Conservation (phyloP, 2,329 filamentous ascomycete genomes). For the Aspergillus persii region DNA sequence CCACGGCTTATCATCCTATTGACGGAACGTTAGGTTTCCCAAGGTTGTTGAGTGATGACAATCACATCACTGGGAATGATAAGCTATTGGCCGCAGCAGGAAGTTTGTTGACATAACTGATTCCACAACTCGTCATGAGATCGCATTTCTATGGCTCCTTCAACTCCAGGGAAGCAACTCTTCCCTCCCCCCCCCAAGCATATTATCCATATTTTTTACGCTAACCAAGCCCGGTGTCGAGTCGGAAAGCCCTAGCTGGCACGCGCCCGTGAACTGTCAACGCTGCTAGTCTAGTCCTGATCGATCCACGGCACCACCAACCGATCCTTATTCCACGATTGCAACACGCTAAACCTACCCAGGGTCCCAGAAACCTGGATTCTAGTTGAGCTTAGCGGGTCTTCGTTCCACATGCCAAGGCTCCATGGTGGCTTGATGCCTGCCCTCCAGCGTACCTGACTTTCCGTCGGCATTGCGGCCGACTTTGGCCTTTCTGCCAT, state of each 20-base stretch:
- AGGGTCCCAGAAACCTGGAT: constrained; percentile 18
- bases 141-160: not conserved
- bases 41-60: not conserved
- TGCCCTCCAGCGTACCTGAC: not conserved
- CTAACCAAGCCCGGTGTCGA: not conserved
- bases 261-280: not conserved
- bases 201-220: not conserved
- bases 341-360: not conserved
- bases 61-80: not conserved
- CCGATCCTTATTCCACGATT: not conserved
- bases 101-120: not conserved
- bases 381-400: constrained; percentile 8
- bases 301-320: not conserved
- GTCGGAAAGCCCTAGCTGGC: not conserved
- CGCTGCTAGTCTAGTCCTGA: not conserved
- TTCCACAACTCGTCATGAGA: not conserved
- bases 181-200: too few species aligned
- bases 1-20: constrained; percentile 16
- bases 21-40: constrained; percentile 2
- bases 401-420: constrained; percentile 12
- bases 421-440: not conserved
- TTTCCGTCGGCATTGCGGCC: too few species aligned
- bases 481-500: too few species aligned
- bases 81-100: not conserved
- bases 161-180: not conserved